Percentiles rank a stretch among this genome's conserved stretches.
Evolutionary conservation across 352 stramenopile species (phyloP).

Genomic region (Phytophthora constricta): DNA sequence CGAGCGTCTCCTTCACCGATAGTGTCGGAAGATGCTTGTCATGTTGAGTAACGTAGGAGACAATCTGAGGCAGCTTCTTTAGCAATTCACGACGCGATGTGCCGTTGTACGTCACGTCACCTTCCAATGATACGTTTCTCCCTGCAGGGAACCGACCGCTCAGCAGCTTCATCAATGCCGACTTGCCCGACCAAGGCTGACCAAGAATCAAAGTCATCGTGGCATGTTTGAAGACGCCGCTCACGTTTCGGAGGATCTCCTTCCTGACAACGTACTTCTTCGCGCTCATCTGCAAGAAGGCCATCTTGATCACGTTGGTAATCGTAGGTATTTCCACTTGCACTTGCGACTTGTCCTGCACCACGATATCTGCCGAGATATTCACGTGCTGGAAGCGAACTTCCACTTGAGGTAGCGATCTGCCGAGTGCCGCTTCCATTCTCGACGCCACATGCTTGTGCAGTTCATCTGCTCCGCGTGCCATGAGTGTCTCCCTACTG

Average conservation of each 20-base stretch:
- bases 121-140: slow-evolving; percentile 26
- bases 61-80: slow-evolving; percentile 29
- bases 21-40: slow-evolving; percentile 69
- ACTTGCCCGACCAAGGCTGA: slow-evolving; percentile 29
- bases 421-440: slow-evolving; percentile 27
- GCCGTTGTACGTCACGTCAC: slow-evolving; percentile 38
- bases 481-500: slow-evolving; percentile 26
- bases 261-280: slow-evolving; percentile 35
- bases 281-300: slow-evolving; percentile 10
- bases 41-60: slow-evolving; percentile 43
- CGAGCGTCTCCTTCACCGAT: slow-evolving; percentile 58
- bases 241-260: slow-evolving; percentile 41
- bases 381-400: slow-evolving; percentile 48
- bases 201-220: slow-evolving; percentile 30
- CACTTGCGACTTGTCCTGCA: slow-evolving; percentile 22
- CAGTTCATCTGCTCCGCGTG: slow-evolving; percentile 27
- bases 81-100: slow-evolving; percentile 1
- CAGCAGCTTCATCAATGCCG: slow-evolving; percentile 37
- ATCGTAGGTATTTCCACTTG: slow-evolving; percentile 48
- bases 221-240: slow-evolving; percentile 30
- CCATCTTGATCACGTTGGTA: slow-evolving; percentile 33
- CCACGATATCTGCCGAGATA: slow-evolving; percentile 30
- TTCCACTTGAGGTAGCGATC: slow-evolving; percentile 42
- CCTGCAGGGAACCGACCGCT: slow-evolving; percentile 30
- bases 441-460: slow-evolving; percentile 28